These are phyloP conservation scores for Anethum foeniculum DNA, from an alignment of 140 eudicot species.

Conservation along the genomic window DNA sequence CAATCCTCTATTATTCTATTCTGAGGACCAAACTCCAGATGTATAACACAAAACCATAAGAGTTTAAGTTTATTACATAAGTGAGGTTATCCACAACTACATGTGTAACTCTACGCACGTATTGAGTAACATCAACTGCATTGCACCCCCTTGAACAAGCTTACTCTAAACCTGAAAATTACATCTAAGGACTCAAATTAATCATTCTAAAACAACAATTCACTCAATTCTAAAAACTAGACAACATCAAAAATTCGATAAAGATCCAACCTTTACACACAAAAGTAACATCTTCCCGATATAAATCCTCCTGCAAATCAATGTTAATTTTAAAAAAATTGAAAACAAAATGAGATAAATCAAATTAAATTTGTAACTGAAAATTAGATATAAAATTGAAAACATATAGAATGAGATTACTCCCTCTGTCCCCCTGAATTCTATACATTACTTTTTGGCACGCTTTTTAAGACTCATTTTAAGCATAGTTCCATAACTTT, in stretches of 20 bases:
- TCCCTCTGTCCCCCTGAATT: no score
- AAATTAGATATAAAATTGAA: no score
- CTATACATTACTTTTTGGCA: no score
- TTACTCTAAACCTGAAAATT: slow-evolving; percentile 45
- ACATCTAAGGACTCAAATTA: not conserved
- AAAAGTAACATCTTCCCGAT: no score
- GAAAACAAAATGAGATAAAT: no score
- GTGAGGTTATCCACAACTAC: slow-evolving; percentile 58
- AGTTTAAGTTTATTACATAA: slow-evolving; percentile 32
- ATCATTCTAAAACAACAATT: not conserved
- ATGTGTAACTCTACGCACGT: slow-evolving; percentile 75
- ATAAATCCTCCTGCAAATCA: no score
- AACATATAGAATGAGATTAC: no score
- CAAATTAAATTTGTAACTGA: no score
- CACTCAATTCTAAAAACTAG: not conserved
- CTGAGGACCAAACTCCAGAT: not conserved
- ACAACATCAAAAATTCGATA: not conserved
- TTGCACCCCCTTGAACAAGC: slow-evolving; percentile 68
- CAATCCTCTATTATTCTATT: not conserved
- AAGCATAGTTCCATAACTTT: no score
- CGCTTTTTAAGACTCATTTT: no score
- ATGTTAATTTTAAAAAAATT: no score
- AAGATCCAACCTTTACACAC: not conserved
- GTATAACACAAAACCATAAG: not conserved
- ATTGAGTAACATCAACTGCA: slow-evolving; percentile 59